phyloP scores from a whole-genome alignment of 2,329 filamentous ascomycete genomes.

The Alternaria triticina region DNA sequence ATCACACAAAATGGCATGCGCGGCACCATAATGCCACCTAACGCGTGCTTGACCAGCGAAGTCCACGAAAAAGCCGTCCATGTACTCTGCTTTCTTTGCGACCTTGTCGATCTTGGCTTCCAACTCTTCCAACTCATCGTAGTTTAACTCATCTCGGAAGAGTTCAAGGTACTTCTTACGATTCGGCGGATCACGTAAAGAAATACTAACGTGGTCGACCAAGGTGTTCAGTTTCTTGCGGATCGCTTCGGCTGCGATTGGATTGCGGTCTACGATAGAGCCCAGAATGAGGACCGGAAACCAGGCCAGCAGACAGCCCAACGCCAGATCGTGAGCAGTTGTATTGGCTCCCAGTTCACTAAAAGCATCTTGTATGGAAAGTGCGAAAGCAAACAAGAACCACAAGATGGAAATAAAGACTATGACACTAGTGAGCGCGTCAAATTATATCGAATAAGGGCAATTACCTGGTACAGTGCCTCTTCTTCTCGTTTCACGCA shows the following conservation, averaged over 20 bases:
- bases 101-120: conserved; percentile 33
- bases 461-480: conserved; percentile 46
- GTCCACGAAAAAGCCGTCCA: conserved; percentile 47
- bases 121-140: conserved; percentile 30
- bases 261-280: conserved; percentile 56
- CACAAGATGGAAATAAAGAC: conserved; percentile 53
- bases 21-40: conserved; percentile 51
- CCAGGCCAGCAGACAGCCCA: conserved; percentile 55
- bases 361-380: conserved; percentile 49
- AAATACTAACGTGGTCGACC: conserved; percentile 46
- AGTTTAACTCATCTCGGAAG: conserved; percentile 32
- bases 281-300: conserved; percentile 54
- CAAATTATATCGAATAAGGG: accelerated
- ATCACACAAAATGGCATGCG: conserved; percentile 52
- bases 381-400: conserved; percentile 50
- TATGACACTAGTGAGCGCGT: neutral
- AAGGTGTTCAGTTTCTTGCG: conserved; percentile 49
- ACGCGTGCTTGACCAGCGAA: conserved; percentile 48
- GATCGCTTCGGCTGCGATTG: conserved; percentile 51
- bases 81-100: conserved; percentile 22
- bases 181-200: conserved; percentile 37
- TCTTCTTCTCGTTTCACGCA: conserved; percentile 50
- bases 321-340: conserved; percentile 53
- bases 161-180: conserved; percentile 37
- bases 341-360: conserved; percentile 47